Evolutionary conservation across 2,329 filamentous ascomycete species (phyloP), one percentile per base, ranked within the genome.

Genomic region (Camillea tinctor): DNA sequence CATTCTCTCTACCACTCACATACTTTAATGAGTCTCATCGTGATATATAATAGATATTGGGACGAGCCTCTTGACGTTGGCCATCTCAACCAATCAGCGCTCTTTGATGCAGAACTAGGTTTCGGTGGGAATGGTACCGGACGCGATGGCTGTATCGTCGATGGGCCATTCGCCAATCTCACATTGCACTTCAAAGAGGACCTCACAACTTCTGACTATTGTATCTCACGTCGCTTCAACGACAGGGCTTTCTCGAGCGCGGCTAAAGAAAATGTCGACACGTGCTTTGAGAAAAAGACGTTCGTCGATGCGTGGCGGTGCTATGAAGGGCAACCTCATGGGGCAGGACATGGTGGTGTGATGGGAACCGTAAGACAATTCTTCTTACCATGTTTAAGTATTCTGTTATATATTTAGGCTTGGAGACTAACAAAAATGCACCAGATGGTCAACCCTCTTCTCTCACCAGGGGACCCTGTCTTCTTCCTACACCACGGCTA

Each of bases 91-190:
- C 40, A 49, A 15, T 74, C 73, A 11, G 64, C 66, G 1, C 60
- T 76, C 2, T 73, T 74, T 50, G 71, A 71, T 21, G 53, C 68
- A 1, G 63, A 64, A 1, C 67, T 64, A 4, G 74, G 73, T 15
- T 75, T 74, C 30, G 74, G 75, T 9, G 72, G 73, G 6, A 63
- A 73, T 55, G 73, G 72, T 3, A 64, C 60, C 3, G 66, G 65
- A 7, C 20, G 20, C 2, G 62, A 65, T n/a, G 66, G 65, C 6
- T 78, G 75, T 62, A 69, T 77, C 23, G 49, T 61, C 0, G 68
- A 73, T 36, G 75, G 75, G 1, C 72, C 74, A 0, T 77, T 77
- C 62, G 64, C 63, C 8, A 74, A 75, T 59, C 56, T 72, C 52
- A 71, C 68, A 0, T 66, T 76, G 21, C 69, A 71, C 30, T 68